These are phyloP conservation scores for Colletotrichum endophyticum DNA, from an alignment of 2,329 filamentous ascomycete genomes.

Conservation along the genomic window DNA sequence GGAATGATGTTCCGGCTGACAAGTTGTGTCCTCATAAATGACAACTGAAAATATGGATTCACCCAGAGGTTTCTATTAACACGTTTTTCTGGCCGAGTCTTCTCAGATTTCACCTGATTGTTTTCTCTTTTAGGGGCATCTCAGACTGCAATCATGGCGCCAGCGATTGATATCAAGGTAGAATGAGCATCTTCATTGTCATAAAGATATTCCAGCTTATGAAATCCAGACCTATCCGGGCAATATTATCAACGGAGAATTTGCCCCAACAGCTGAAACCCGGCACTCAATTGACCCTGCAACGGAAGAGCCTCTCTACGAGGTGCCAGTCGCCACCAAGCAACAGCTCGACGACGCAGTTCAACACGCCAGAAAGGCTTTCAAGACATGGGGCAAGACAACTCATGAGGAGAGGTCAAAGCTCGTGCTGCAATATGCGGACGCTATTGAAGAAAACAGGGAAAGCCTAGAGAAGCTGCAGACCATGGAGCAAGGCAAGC, in stretches of 20 bases:
- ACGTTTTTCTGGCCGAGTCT: neutral
- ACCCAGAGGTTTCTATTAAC: neutral
- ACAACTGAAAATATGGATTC: neutral
- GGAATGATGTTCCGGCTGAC: neutral
- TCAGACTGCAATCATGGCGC: neutral
- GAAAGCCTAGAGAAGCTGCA: constrained; percentile 27
- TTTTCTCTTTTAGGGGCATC: neutral
- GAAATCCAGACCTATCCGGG: neutral
- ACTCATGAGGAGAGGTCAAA: constrained; percentile 27
- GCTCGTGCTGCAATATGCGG: constrained; percentile 26
- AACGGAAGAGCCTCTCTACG: constrained; percentile 34
- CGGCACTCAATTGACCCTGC: constrained; percentile 33
- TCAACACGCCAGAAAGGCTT: constrained; percentile 28
- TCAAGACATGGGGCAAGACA: constrained; percentile 33
- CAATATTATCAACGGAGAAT: constrained; percentile 28
- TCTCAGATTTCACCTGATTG: accelerated
- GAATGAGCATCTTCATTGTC: accelerated
- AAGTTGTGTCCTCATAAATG: neutral
- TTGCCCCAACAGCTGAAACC: constrained; percentile 7
- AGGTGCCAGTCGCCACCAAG: constrained; percentile 29
- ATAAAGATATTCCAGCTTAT: neutral
- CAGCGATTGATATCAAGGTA: neutral
- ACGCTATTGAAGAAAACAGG: constrained; percentile 28
- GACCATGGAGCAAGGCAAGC: constrained; percentile 33
- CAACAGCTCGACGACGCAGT: constrained; percentile 36